Evolutionary conservation across 1,284 basidiomycete species (phyloP), one percentile per base, ranked within the genome.

Genomic region (Schizophyllum amplum): DNA sequence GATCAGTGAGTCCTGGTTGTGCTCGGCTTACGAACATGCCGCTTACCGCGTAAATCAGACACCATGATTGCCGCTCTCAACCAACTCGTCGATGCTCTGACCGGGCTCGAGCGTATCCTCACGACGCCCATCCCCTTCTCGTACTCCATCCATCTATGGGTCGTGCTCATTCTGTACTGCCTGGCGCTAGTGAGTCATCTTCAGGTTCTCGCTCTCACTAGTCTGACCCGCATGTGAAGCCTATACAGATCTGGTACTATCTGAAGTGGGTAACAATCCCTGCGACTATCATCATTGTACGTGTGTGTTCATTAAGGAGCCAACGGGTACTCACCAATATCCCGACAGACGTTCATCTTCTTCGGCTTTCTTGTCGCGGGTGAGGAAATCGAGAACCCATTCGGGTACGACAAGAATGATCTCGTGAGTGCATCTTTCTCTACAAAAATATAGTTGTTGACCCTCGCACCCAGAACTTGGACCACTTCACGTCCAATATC

Each of bases 101-200:
- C 84, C 5, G 83, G 83, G 4, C 74, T 91, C 3, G 88, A 92
- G 66, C 75, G 88, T 49, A 89, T 91, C 61, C 72, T 90, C 13
- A 90, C 87, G 0, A 90, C 87, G 0, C 88, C 88, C 0, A 89
- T 92, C 51, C 89, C 88, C 1, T 90, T 87, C 71, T 87, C 84
- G 76, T 86, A 86, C 63, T 81, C 80, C 1, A 72, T 83, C 27
- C 85, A 87, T 63, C 69, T 87, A 50, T 87, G 84, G 84, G 67
- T 74, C 0, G 82, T 86, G 13, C 83, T 82, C 4, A 60, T 77
- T 47, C 67, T 87, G 11, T 87, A 86, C 64, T 79, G 77, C 62
- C 65, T 84, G 11, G 71, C 75, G 62, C 69, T 82, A 70, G 84
- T 85, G 66, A 54, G 74, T 62, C 52, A 7, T 17, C 49, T 33